Evolutionary conservation across 2,329 filamentous ascomycete genomes (phyloP).

Genomic region (Fusarium cicatricum): DNA sequence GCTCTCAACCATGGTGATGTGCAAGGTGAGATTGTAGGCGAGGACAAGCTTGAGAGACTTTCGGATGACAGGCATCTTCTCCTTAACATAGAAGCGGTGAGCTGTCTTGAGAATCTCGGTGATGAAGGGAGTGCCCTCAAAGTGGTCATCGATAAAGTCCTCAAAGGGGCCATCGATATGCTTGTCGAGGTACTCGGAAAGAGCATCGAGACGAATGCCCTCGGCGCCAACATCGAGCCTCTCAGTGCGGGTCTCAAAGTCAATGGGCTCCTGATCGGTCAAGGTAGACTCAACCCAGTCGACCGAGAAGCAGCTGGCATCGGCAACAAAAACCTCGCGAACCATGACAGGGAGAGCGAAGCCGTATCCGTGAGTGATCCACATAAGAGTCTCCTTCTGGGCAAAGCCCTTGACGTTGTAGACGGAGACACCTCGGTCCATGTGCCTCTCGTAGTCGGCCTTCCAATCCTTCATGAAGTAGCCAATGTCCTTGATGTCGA

Average conservation of each 20-base stretch:
- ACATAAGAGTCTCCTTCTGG: constrained; percentile 75
- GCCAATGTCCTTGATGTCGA: constrained; percentile 97
- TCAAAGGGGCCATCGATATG: constrained; percentile 94
- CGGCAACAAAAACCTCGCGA: constrained; percentile 89
- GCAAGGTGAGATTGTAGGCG: constrained; percentile 93
- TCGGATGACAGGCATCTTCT: constrained; percentile 87
- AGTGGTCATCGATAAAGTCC: constrained; percentile 94
- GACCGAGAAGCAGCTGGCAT: constrained; percentile 90
- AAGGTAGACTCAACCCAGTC: constrained; percentile 91
- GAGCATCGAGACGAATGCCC: constrained; percentile 79
- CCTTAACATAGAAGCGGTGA: constrained; percentile 90
- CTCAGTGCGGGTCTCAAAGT: constrained; percentile 88
- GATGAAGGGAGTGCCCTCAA: constrained; percentile 93
- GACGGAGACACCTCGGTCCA: constrained; percentile 85
- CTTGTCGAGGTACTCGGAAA: constrained; percentile 93
- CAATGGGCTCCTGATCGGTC: constrained; percentile 72
- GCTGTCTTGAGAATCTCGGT: constrained; percentile 97
- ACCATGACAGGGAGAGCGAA: constrained; percentile 93
- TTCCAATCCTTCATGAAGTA: constrained; percentile 99
- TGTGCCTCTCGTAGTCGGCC: constrained; percentile 92
- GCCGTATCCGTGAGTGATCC: constrained; percentile 96
- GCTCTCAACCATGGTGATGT: constrained; percentile 94
- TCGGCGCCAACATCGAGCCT: constrained; percentile 89
- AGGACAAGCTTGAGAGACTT: constrained; percentile 95
- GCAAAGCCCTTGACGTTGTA: constrained; percentile 92